Base-by-base conservation (phyloP, 2,329 filamentous ascomycete genomes). In the Penicillium brevicompactum region DNA sequence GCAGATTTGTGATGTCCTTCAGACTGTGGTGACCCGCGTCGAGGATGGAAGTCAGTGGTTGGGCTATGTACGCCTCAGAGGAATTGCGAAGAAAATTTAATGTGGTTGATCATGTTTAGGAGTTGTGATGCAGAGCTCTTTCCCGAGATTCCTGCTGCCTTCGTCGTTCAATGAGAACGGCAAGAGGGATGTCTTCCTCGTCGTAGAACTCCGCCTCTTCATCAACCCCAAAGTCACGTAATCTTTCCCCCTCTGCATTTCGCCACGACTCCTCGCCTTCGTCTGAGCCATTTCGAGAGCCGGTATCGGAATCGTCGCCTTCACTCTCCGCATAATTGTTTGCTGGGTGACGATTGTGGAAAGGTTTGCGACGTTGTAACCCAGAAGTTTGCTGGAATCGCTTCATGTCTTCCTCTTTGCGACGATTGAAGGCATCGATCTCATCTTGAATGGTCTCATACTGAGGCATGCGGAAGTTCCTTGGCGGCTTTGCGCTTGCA, bases 181-280 rank as follows among this genome's bases (percentile, higher is more conserved):
- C 79, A 47, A 88, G 67, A 2, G 85, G 85, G 13, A 87, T 67
- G 63, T 87, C 80, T 57, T 87, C 85, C 53, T 84, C 81, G 59
- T 86, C 84, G 61, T 85, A 86, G 54, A 87, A 87, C 58, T 87
- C 85, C 1, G 79, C 78, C 30, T 85, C 83, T 66, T 87, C 85
- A 63, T 87, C 85, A 3, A 88, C 83, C 0, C 85, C 85, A 66
- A 87, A 88, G 60, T 88, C 85, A 16, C 80, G 74, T 21, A 88
- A 71, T 18, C 84, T 71, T 59, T 87, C 85, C 4, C 85, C 85
- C 64, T 87, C 85, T 0, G 82, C 79, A 62, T 87, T 86, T 27
- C 77, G 78, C 85, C 85, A 88, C 1, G 75, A 80, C 70, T 86
- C 84, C 67, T 86, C 84, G 4, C 84, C 83, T 58, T 77, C 77